Base-by-base conservation (phyloP, 2,329 filamentous ascomycete species). In the Talaromyces sp. region DNA sequence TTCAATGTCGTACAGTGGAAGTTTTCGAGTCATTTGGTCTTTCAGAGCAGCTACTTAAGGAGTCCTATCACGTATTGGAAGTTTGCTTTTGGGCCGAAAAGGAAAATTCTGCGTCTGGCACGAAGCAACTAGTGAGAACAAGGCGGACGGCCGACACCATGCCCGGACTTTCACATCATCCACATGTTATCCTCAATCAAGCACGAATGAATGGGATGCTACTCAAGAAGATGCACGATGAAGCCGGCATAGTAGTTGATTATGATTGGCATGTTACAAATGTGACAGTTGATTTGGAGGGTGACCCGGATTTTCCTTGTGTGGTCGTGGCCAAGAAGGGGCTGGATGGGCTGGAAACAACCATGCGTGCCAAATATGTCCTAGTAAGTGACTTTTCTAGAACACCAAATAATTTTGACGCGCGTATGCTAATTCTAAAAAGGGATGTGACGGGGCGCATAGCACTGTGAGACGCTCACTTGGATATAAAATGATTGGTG, bases 1-100 rank as follows among this genome's bases (percentile, higher is more conserved):
- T 89, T 3, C 87, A 90, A 74, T 86, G 83, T 67, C 86, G 88
- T 2, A 90, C 86, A 0, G 85, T 88, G 14, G 86, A 89, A 72
- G 82, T 89, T 10, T 66, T 62, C 16, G 52, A 66, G 14, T 62
- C 59, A 4, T 89, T 92, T 69, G 89, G 86, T 0, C 85, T 92
- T 65, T 87, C 81, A 2, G 84, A 91, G 68, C 79, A 84, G 4
- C 84, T 83, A 1, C 87, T 86, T 84, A 50, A 43, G 13, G 71
- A 74, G 19, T 66, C 72, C 4, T 74, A 63, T 19, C 64, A 66
- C 27, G 54, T 66, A 1, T 27, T 66, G 2, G 64, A 66, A 6
- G 60, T 66, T 1, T 62, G 59, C 19, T 66, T 66, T 4, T 66
- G 64, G 64, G n/a, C 54, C 35, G 72, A 64, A 5, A 50, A 52